Conservation (phyloP, 78 protist genomes). For the Dictyostelium intermedium region DNA sequence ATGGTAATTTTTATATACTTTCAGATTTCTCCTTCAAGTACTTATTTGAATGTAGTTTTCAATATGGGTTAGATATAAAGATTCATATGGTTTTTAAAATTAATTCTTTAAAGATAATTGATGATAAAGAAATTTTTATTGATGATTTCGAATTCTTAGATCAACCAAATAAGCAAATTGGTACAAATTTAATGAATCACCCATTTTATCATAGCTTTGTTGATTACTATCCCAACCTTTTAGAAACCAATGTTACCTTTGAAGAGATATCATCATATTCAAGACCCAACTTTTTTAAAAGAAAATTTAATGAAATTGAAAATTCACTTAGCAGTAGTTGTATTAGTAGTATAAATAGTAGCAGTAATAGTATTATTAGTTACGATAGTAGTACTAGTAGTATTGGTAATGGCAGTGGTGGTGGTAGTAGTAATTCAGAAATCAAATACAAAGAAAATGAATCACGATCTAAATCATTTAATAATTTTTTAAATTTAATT, state of each 20-base stretch:
- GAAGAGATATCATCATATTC: neutral
- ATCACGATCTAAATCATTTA: neutral
- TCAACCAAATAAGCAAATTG: neutral
- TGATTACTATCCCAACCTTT: neutral
- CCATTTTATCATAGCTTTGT: neutral
- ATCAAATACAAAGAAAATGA: too few relatives aligned
- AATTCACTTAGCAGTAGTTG: neutral
- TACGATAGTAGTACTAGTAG: too few relatives aligned
- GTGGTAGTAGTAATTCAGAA: too few relatives aligned
- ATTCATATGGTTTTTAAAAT: neutral
- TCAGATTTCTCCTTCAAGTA: neutral
- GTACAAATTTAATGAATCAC: neutral
- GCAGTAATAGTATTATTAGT: too few relatives aligned
- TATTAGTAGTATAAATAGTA: neutral
- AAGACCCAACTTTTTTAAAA: neutral
- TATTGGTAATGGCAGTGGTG: too few relatives aligned
- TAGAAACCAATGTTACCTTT: neutral
- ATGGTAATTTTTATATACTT: neutral
- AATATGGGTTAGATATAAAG: neutral
- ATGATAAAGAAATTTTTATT: neutral
- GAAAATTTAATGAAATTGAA: neutral
- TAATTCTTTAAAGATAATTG: neutral
- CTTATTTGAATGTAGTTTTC: neutral
- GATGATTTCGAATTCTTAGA: neutral
- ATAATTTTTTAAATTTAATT: neutral